Percentiles rank a stretch among this genome's conserved stretches.
These are phyloP conservation scores for Helicostylum pulchrum DNA, from an alignment of 192 early-diverging fungal genomes.

Conservation along the genomic window DNA sequence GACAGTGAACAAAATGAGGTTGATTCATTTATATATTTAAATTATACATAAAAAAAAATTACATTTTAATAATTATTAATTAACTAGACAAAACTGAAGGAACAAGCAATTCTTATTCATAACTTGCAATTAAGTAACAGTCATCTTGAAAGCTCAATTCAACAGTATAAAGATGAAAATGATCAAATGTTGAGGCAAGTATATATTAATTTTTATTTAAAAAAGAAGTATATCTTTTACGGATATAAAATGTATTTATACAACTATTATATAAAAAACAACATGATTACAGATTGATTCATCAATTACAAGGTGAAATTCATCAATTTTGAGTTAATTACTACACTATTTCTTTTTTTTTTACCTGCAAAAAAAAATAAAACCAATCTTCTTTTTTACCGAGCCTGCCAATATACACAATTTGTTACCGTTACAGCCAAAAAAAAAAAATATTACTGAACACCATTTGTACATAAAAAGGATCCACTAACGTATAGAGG, in stretches of 20 bases:
- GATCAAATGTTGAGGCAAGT: slow-evolving; percentile 23
- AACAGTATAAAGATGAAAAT: slow-evolving; percentile 16
- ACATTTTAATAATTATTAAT: background rate
- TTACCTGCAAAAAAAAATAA: too few relatives aligned
- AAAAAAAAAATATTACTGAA: too few relatives aligned
- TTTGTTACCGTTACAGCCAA: too few relatives aligned
- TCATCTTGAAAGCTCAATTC: slow-evolving; percentile 1
- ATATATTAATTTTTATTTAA: slow-evolving; percentile 10
- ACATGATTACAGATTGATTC: slow-evolving; percentile 12
- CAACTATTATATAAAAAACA: background rate
- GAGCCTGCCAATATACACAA: too few relatives aligned
- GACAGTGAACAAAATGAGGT: slow-evolving; percentile 17
- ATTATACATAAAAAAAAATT: slow-evolving; percentile 1
- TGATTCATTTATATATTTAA: slow-evolving; percentile 13
- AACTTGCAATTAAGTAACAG: slow-evolving; percentile 10
- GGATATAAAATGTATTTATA: background rate
- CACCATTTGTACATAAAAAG: too few relatives aligned
- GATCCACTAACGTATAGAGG: too few relatives aligned
- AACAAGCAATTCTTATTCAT: slow-evolving; percentile 3
- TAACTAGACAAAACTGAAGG: slow-evolving; percentile 6
- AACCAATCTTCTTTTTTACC: too few relatives aligned
- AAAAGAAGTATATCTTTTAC: background rate
- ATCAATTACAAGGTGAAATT: slow-evolving; percentile 16
- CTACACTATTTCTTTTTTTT: too few relatives aligned
- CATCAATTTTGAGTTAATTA: background rate